Percentiles rank a stretch among this genome's conserved stretches.
phyloP scores from a whole-genome alignment of 2,329 filamentous ascomycete species.

The Didymella arachidicola region DNA sequence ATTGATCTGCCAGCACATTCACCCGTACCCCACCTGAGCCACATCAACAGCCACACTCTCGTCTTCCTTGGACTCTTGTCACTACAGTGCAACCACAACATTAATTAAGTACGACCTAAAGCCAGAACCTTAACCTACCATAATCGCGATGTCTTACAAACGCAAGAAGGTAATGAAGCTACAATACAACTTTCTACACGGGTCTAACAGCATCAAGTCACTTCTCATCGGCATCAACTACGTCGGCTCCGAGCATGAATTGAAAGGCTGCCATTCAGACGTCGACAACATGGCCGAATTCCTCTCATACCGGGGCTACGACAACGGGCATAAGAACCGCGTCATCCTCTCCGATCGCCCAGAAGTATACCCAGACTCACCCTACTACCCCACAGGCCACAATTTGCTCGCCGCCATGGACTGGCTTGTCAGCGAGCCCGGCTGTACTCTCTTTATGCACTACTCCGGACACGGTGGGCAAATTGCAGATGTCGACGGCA shows the following conservation, averaged over 20 bases:
- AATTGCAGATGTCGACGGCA: slow-evolving; percentile 56
- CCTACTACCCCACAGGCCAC: slow-evolving; percentile 52
- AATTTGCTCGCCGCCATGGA: slow-evolving; percentile 63
- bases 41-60: slow-evolving; percentile 16
- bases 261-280: slow-evolving; percentile 60
- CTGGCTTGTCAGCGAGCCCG: slow-evolving; percentile 64
- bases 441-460: slow-evolving; percentile 63
- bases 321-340: slow-evolving; percentile 51
- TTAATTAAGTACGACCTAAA: background rate
- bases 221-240: slow-evolving; percentile 65
- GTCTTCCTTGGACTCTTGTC: background rate
- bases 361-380: slow-evolving; percentile 38
- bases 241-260: slow-evolving; percentile 52
- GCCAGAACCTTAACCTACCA: background rate
- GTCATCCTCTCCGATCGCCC: slow-evolving; percentile 56
- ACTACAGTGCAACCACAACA: background rate
- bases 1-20: slow-evolving; percentile 30
- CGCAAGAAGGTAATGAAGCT: slow-evolving; percentile 38
- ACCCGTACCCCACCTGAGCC: slow-evolving; percentile 31
- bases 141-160: slow-evolving; percentile 29
- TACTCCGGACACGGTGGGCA: slow-evolving; percentile 68
- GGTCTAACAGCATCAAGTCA: slow-evolving; percentile 40
- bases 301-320: slow-evolving; percentile 55
- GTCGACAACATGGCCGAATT: slow-evolving; percentile 60
- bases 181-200: too few relatives aligned